Conservation (phyloP, 2,329 filamentous ascomycete species). For the Exserohilum turcica region DNA sequence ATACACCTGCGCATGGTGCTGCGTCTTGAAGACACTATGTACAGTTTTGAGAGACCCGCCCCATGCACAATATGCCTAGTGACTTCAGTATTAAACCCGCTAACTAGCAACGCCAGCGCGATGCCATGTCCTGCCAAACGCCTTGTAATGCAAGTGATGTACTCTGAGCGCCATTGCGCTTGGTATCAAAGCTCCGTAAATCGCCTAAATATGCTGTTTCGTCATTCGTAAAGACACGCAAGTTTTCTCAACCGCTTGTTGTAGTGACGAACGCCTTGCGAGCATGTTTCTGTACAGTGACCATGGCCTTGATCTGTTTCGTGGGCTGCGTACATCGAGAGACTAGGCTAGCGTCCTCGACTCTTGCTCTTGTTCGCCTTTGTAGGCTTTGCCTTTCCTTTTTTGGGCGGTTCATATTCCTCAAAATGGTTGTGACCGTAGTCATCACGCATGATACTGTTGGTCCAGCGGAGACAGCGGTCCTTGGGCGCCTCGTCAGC, state of each 20-base stretch:
- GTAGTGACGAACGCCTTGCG: background rate
- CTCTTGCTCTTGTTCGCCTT: slow-evolving; percentile 38
- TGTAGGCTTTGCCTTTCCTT: slow-evolving; percentile 50
- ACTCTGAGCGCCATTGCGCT: slow-evolving; percentile 15
- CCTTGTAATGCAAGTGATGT: slow-evolving; percentile 19
- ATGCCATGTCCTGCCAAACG: slow-evolving; percentile 18
- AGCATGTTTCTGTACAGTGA: background rate
- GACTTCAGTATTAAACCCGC: background rate
- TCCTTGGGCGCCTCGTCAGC: slow-evolving; percentile 57
- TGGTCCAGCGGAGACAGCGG: slow-evolving; percentile 69
- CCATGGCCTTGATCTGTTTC: slow-evolving; percentile 3
- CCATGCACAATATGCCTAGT: background rate
- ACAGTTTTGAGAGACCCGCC: background rate
- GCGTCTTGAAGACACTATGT: background rate
- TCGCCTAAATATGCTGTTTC: slow-evolving; percentile 19
- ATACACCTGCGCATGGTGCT: background rate
- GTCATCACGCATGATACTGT: slow-evolving; percentile 63
- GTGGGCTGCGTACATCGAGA: slow-evolving; percentile 1
- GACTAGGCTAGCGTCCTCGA: slow-evolving; percentile 24
- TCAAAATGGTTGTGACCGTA: slow-evolving; percentile 66
- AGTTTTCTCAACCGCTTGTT: background rate
- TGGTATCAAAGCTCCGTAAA: slow-evolving; percentile 31
- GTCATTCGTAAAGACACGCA: slow-evolving; percentile 25
- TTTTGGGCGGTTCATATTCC: slow-evolving; percentile 54
- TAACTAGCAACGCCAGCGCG: background rate